Evolutionary conservation across 2,329 filamentous ascomycete genomes (phyloP), one percentile per base, ranked within the genome.

Genomic region (Graphiopsis chlorocephala): DNA sequence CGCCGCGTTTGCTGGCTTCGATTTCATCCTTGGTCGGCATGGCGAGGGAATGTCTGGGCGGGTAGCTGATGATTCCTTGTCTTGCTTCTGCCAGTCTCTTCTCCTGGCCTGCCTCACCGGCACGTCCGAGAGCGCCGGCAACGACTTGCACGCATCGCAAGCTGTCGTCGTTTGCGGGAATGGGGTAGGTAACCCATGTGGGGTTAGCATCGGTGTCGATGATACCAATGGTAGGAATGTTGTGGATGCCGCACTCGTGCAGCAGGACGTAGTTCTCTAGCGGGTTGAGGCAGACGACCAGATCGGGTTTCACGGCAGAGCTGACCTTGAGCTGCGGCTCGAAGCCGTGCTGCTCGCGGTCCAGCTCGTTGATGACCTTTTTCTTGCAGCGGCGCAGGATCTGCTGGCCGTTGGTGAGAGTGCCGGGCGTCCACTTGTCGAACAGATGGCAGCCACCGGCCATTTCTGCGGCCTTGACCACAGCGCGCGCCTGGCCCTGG

Each of bases 151-250:
- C 85, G 69, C 89, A 89, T 66, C 95, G 90, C 70, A 97, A 79
- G 86, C 93, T 96, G 83, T 99, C 95, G 75, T 99, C 95, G 77
- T 99, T 99, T 59, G 92, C 92, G 1, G 95, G 95, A 71, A 99
- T 97, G 15, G 91, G 91, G 76, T 99, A 99, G 4, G 95, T 98
- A 59, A 98, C 93, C 87, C 91, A 94, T 0, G 92, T 92, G 0
- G 95, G 92, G 78, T 98, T 91, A 2, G 88, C 89, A 77, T 99
- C 91, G 0, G 95, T 98, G 78, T 99, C 95, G 70, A 98, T 90
- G 65, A 99, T 84, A 55, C 94, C 95, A 73, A 99, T 95, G 0
- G 95, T 98, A 0, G 95, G 95, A 64, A 99, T 91, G 73, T 90
- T 91, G 75, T 92, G 90, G 65, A 93, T 77, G 0, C 90, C 91